A percentile compares a stretch with the other conserved stretches of the same genome.
phyloP scores from a whole-genome alignment of 78 protist species.

The Dictyostelium purpureum region DNA sequence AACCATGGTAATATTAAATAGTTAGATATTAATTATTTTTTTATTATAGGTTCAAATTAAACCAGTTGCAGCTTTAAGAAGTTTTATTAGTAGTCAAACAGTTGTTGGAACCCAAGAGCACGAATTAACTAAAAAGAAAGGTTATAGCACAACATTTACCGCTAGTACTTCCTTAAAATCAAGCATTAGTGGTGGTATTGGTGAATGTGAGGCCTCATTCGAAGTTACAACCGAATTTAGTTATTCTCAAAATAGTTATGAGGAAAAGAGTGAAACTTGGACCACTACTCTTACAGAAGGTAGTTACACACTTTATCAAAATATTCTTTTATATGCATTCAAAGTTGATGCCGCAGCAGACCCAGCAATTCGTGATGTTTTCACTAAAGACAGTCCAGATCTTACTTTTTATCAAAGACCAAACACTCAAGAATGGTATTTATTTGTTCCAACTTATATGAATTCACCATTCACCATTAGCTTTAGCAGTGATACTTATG shows the following conservation, averaged over 20 bases:
- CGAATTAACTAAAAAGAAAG: background rate
- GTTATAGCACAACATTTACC: background rate
- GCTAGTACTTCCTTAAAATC: background rate
- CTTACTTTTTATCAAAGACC: background rate
- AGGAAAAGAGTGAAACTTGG: background rate
- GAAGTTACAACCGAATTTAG: constrained; percentile 4
- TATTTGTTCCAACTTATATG: constrained; percentile 6
- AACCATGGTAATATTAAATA: no score
- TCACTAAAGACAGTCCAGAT: background rate
- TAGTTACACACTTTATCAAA: background rate
- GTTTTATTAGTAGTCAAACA: background rate
- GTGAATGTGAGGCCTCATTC: background rate
- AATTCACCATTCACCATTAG: background rate
- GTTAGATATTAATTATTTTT: no score
- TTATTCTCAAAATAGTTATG: background rate
- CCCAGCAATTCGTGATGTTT: background rate
- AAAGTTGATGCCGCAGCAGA: background rate
- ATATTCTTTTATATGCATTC: constrained; percentile 4
- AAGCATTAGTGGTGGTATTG: background rate
- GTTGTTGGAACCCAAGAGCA: constrained; percentile 16
- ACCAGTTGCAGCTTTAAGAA: constrained; percentile 14
- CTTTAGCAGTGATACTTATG: background rate
- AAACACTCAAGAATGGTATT: background rate
- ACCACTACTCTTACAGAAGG: background rate
- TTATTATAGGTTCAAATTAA: constrained; percentile 1